Evolutionary conservation across 176 grass and related monocot genomes (phyloP), one percentile per base, ranked within the genome.

Genomic region (Musa troglodytarum): DNA sequence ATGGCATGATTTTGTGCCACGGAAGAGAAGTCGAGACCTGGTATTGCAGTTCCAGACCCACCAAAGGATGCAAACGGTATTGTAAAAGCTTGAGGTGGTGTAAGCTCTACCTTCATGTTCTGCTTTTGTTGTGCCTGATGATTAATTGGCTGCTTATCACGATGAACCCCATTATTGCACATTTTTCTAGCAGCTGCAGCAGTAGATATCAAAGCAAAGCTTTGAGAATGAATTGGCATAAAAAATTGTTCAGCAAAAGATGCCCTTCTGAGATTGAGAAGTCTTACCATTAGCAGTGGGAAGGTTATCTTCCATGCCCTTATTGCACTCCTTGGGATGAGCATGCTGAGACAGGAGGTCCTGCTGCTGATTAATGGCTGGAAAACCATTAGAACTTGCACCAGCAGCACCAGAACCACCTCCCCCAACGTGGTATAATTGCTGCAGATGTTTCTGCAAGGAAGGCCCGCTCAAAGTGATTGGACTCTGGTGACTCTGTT

Each of bases 21-120:
- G 23, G 88, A 82, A 54, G 90, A 93, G 50, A 99, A 99, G 75
- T 99, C 88, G 8, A 99, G 91, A 72, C 91, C 95, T 54, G 77
- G 54, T 8, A 86, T 79, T 56, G 82, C 52, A 54, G 80, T 82
- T 54, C 82, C 88, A 80, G 84, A 76, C 77, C 86, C 84, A 23
- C 72, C 81, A 62, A 88, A 85, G 52, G 87, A 70, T 52, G 82
- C 83, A 79, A 99, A 99, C 10, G 88, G 96, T 87, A 94, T 88
- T 52, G 88, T 81, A 64, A 99, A 94, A 85, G 90, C 88, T 74
- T 91, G 96, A 66, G 93, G 88, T 43, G 90, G 82, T 1, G 76
- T 76, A 57, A 95, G 75, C 80, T 99, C 96, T 58, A 94, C 82
- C 74, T 88, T 83, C 73, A 88, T 79, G 63, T 85, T 79, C 76